Percentiles rank a stretch among this genome's conserved stretches.
Evolutionary conservation across 2,329 filamentous ascomycete genomes (phyloP).

Genomic region (Cucurbitaria berberidis): DNA sequence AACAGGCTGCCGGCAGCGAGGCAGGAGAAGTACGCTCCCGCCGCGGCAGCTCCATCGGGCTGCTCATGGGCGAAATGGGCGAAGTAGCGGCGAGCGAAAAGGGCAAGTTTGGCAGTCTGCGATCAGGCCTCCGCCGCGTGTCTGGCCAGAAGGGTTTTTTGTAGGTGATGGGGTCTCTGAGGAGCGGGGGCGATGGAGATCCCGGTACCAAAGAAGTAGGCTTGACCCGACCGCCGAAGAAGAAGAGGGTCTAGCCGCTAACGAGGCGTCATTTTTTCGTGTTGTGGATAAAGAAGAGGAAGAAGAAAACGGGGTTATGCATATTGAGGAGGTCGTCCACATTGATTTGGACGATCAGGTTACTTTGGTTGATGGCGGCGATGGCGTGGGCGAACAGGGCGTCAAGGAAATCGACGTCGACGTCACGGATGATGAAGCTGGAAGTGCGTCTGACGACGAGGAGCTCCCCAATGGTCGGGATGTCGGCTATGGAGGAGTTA

Average conservation of each 20-base stretch:
- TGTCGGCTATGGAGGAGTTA: conserved; percentile 28
- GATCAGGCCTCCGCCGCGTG: conserved; percentile 48
- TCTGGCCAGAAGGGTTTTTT: conserved; percentile 59
- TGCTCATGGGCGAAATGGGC: conserved; percentile 46
- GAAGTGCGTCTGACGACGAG: conserved; percentile 16
- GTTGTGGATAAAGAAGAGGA: conserved; percentile 9
- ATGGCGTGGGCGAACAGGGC: conserved; percentile 4
- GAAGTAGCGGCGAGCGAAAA: conserved; percentile 39
- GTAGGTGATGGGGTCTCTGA: conserved; percentile 48
- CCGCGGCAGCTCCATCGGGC: conserved; percentile 52
- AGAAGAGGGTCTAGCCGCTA: conserved; percentile 21
- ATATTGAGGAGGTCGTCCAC: conserved; percentile 5
- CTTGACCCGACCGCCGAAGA: conserved; percentile 40
- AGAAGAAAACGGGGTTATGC: conserved; percentile 12
- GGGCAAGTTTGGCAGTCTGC: conserved; percentile 41
- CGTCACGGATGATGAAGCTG: conserved; percentile 24
- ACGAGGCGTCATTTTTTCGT: too few relatives aligned
- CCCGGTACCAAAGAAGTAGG: conserved; percentile 27
- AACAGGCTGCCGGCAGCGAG: conserved; percentile 47
- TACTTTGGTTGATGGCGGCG: conserved; percentile 8
- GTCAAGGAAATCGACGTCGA: conserved; percentile 28
- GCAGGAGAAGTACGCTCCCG: conserved; percentile 51
- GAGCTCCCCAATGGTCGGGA: too few relatives aligned
- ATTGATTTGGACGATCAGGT: conserved; percentile 19
- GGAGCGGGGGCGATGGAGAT: conserved; percentile 38